Conservation (phyloP, 768 basidiomycete genomes). For the Pleurotus tuoliensis region DNA sequence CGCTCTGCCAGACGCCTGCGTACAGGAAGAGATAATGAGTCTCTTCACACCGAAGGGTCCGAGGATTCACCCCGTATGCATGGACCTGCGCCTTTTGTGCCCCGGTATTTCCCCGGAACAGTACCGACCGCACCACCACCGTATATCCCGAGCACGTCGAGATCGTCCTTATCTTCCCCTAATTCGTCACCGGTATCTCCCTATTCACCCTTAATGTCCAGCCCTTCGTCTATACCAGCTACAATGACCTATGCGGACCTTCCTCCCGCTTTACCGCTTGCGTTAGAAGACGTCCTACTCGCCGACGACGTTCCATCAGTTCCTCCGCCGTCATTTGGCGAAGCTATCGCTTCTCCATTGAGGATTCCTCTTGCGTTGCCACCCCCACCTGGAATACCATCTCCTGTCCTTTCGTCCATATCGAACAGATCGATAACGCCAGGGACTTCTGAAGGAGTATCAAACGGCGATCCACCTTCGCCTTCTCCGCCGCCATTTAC, state of each 20-base stretch:
- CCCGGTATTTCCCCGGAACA: constrained; percentile 56
- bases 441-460: too few species aligned
- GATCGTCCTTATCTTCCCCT: not conserved
- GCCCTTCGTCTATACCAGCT: not conserved
- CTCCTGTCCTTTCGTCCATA: not conserved
- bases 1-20: constrained; percentile 37
- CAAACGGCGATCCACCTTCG: not conserved
- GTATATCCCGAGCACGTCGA: constrained; percentile 14
- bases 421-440: not conserved
- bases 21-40: constrained; percentile 18
- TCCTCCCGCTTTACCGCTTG: not conserved
- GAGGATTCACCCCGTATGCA: constrained; percentile 36
- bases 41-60: constrained; percentile 25
- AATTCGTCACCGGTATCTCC: not conserved
- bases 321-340: constrained; percentile 7
- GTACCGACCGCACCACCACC: constrained; percentile 37
- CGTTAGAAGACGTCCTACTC: not conserved
- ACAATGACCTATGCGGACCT: constrained; percentile 2
- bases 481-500: not conserved
- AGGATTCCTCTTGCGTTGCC: not conserved
- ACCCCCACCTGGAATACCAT: constrained; percentile 4
- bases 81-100: constrained; percentile 47
- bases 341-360: constrained; percentile 5
- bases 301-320: not conserved
- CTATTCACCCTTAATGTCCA: not conserved